A percentile compares a stretch with the other conserved stretches of the same genome.
These are phyloP conservation scores for Porodaedalea pini DNA, from an alignment of 1,284 basidiomycete genomes.

Conservation along the genomic window DNA sequence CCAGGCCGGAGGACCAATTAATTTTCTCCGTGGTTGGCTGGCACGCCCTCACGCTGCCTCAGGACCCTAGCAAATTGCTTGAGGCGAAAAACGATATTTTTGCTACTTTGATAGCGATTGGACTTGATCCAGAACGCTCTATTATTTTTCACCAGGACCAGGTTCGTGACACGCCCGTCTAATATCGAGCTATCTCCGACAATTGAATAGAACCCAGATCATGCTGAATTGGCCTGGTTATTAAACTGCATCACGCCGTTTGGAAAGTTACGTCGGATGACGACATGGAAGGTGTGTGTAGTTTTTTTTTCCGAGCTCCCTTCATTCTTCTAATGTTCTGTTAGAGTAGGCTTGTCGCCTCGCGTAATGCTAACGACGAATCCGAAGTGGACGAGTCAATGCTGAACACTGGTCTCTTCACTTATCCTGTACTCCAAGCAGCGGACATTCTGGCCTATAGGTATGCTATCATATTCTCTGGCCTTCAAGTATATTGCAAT, in stretches of 20 bases:
- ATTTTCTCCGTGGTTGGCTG: conserved; percentile 89
- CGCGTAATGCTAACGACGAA: conserved; percentile 69
- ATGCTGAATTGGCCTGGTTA: conserved; percentile 91
- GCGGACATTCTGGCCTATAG: conserved; percentile 89
- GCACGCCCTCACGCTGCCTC: conserved; percentile 90
- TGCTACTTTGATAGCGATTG: conserved; percentile 81
- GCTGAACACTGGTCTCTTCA: conserved; percentile 82
- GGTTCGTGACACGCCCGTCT: conserved; percentile 41
- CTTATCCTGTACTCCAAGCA: conserved; percentile 92
- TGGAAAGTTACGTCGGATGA: conserved; percentile 85
- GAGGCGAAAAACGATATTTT: conserved; percentile 74
- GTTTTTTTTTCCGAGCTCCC: not conserved
- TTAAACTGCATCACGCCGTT: conserved; percentile 83
- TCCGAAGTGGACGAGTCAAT: conserved; percentile 79
- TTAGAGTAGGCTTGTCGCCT: conserved; percentile 73
- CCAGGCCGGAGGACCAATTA: conserved; percentile 57
- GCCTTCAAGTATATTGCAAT: not conserved
- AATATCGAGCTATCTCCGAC: not conserved
- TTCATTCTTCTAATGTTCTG: conserved; percentile 14
- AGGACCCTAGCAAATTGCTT: conserved; percentile 65
- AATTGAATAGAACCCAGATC: conserved; percentile 65
- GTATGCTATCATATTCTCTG: conserved; percentile 34
- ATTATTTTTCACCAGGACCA: conserved; percentile 88
- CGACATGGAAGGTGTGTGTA: conserved; percentile 82
- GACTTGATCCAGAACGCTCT: conserved; percentile 75